Evolutionary conservation across 108 stramenopile genomes (phyloP), one percentile per base, ranked within the genome.

Genomic region (Phaeodactylum tricornutum): DNA sequence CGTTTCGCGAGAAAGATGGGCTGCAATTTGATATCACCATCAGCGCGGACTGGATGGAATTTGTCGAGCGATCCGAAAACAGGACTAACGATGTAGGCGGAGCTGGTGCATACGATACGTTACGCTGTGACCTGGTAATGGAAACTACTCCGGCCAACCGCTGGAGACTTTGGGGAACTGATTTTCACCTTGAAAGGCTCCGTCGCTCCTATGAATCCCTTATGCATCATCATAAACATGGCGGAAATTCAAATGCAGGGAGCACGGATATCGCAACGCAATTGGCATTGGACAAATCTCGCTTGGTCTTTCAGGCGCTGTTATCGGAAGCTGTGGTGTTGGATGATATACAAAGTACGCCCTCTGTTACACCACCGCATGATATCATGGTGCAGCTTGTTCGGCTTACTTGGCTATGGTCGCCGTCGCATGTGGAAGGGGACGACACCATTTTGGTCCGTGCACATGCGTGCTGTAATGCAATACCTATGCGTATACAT

Each of bases 111-210:
- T 71, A 71, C 35, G 64, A 65, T 27, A 53, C 53, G 5, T 27
- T 65, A 38, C 43, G 69, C 30, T 71, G 69, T 28, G 69, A 71
- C 55, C 34, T 60, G 26, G 32, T 69, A 17, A 11, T 64, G 8
- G 5, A 41, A 38, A 43, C 24, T 1, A 28, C 34, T 0, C 20
- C 29, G 4, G 29, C 38, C 33, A 4, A 35, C 6, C 23, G 32
- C 19, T 69, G 61, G 55, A 60, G 50, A 28, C 39, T 70, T 14
- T 73, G 75, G 75, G 75, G 72, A 6, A 24, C 47, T 20, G 60
- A 77, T 20, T 73, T 55, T 47, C 75, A 77, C 45, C 31, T 73
- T 43, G 29, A 66, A 33, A 50, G 75, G 46, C 29, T 77, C 17
- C 39, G 33, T n/a, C 48, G 47, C 16, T 77, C 75, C 0, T 77